Evolutionary conservation across 108 stramenopile genomes (phyloP), one percentile per base, ranked within the genome.

Genomic region (Poteriospumella lacustris): DNA sequence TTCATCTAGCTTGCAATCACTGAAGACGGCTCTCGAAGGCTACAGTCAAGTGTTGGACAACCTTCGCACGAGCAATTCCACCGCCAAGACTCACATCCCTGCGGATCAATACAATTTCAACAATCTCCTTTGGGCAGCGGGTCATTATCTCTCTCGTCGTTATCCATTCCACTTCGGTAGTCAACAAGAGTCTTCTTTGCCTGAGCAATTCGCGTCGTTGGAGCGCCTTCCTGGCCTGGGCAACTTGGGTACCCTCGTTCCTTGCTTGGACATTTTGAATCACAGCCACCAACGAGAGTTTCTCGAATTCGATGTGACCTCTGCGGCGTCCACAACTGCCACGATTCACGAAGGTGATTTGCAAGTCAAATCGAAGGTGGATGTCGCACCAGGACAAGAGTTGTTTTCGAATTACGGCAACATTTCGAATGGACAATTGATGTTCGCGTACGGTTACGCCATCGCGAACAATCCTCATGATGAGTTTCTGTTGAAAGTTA

Each of bases 371-470:
- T n/a, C n/a, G n/a, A n/a, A n/a, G n/a, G n/a, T n/a, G n/a, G n/a
- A n/a, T n/a, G n/a, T n/a, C n/a, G n/a, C n/a, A n/a, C n/a, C n/a
- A n/a, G 52, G 56, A 2, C 40, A 44, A 3, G 56, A 58, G 58
- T n/a, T 59, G 36, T 34, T 58, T 42, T 52, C 75, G 39, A 58
- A 52, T 58, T 76, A 76, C 58, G 75, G 75, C 0, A n/a, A 33
- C 12, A 58, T 58, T 12, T 43, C 43, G 1, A 76, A 76, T 58
- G 75, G 38, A 33, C 0, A 0, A 58, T 42, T 76, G 12, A 0
- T 76, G 2, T 29, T 31, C 38, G 58, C 47, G 12, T 76, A 44
- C 36, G 75, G 75, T 2, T 76, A 42, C 36, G 52, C 58, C 24
- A 28, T 34, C 40, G 0, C 56, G 24, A 43, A 58, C 58, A 76